Conservation (phyloP, 2,329 filamentous ascomycete species). For the Penicillium vulpinum region DNA sequence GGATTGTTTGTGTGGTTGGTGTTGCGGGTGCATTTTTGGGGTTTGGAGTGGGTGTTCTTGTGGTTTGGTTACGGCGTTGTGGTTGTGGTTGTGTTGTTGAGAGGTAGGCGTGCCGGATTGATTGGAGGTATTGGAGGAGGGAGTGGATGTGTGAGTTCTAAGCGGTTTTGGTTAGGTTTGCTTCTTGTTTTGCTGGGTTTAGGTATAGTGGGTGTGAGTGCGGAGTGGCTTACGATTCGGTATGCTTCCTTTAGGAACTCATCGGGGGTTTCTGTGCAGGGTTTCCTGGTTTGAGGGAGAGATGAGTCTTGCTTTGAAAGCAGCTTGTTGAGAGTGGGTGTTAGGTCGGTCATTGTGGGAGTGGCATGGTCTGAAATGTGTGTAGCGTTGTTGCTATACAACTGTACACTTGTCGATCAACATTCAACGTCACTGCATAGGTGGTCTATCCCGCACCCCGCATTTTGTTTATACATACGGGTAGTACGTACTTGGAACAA, state of each 20-base stretch:
- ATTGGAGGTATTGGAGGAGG: conserved; percentile 75
- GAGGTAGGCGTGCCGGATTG: conserved; percentile 87
- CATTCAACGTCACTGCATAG: conserved; percentile 14
- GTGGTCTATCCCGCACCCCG: conserved; percentile 10
- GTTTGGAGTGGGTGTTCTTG: conserved; percentile 8
- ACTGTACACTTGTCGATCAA: conserved; percentile 12
- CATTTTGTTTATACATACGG: background rate
- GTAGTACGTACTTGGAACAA: background rate
- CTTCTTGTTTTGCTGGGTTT: background rate
- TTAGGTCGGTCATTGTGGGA: conserved; percentile 44
- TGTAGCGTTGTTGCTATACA: conserved; percentile 4
- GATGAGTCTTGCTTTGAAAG: conserved; percentile 37
- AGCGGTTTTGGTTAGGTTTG: background rate
- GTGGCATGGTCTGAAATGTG: conserved; percentile 11
- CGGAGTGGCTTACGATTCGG: conserved; percentile 65
- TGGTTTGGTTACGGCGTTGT: conserved; percentile 41
- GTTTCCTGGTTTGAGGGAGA: conserved; percentile 21
- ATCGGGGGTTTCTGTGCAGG: conserved; percentile 57
- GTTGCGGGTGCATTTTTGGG: conserved; percentile 37
- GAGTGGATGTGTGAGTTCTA: conserved; percentile 83
- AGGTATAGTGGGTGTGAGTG: background rate
- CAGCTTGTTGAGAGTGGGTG: conserved; percentile 37
- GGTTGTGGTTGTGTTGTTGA: conserved; percentile 67
- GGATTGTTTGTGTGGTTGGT: conserved; percentile 47
- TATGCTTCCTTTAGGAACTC: conserved; percentile 93